These are phyloP conservation scores for Bipolaris sorokiniana DNA, from an alignment of 2,329 filamentous ascomycete genomes.

Conservation along the genomic window DNA sequence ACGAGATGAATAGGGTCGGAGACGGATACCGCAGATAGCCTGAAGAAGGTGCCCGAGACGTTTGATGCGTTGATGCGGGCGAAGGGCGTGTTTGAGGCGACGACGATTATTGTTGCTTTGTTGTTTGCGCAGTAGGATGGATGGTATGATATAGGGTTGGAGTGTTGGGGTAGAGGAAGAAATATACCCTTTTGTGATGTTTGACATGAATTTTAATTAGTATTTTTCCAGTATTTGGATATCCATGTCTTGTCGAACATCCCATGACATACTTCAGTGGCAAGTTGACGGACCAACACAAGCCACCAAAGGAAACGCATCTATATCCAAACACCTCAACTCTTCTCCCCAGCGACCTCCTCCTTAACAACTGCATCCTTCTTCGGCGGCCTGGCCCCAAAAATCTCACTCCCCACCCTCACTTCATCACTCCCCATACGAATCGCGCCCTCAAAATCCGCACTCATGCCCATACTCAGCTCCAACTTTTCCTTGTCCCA, in stretches of 20 bases:
- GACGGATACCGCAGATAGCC: conserved; percentile 61
- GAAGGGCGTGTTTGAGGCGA: conserved; percentile 62
- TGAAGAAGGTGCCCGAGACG: conserved; percentile 64
- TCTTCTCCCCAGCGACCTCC: conserved; percentile 26
- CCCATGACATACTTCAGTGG: neutral
- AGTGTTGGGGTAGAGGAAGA: neutral
- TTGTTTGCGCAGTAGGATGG: conserved; percentile 47
- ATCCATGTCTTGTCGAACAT: neutral
- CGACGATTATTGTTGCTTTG: conserved; percentile 66
- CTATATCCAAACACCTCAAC: neutral
- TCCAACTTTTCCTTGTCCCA: conserved; percentile 68
- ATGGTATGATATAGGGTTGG: neutral
- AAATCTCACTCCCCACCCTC: conserved; percentile 90
- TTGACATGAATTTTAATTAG: neutral
- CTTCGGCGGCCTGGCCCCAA: conserved; percentile 81
- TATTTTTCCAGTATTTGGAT: neutral
- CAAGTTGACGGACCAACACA: too few species aligned
- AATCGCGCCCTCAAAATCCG: conserved; percentile 92
- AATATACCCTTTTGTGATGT: neutral
- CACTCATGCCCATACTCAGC: conserved; percentile 98
- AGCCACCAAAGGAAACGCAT: too few species aligned
- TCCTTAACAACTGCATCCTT: conserved; percentile 73
- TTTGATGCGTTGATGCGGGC: conserved; percentile 66
- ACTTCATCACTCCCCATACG: conserved; percentile 85
- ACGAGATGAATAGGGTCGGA: conserved; percentile 56